These are phyloP conservation scores for Russula virescens DNA, from an alignment of 768 basidiomycete species.

Conservation along the genomic window DNA sequence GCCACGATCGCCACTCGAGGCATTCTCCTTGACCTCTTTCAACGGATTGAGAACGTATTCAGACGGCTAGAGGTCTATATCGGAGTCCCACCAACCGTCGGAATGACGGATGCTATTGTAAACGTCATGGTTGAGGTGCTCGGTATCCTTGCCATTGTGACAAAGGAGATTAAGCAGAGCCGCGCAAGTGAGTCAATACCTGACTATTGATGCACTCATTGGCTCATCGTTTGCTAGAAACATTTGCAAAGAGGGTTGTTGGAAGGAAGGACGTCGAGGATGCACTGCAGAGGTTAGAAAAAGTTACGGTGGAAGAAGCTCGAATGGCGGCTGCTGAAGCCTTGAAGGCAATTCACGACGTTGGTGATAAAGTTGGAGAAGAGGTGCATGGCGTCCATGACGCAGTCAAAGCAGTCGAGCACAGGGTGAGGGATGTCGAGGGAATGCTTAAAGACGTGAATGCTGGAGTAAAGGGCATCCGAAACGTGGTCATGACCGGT, in stretches of 20 bases:
- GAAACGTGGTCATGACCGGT: not conserved
- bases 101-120: not conserved
- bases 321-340: not conserved
- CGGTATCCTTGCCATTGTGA: not conserved
- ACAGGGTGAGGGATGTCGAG: no score
- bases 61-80: not conserved
- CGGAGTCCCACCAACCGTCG: not conserved
- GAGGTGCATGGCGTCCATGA: no score
- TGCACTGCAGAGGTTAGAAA: not conserved
- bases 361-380: not conserved
- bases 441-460: not conserved
- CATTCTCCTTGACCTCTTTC: not conserved
- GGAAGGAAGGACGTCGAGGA: not conserved
- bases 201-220: rapidly evolving
- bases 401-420: no score
- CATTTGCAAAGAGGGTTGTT: not conserved
- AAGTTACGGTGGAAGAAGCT: not conserved
- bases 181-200: not conserved
- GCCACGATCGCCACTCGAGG: not conserved
- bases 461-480: not conserved
- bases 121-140: slow-evolving; percentile 4
- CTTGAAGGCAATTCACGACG: not conserved
- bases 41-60: not conserved
- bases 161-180: not conserved
- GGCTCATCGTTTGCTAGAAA: not conserved